Evolutionary conservation across 1,139 yeast genomes (phyloP).

Genomic region (Magnusiomyces clavatus): DNA sequence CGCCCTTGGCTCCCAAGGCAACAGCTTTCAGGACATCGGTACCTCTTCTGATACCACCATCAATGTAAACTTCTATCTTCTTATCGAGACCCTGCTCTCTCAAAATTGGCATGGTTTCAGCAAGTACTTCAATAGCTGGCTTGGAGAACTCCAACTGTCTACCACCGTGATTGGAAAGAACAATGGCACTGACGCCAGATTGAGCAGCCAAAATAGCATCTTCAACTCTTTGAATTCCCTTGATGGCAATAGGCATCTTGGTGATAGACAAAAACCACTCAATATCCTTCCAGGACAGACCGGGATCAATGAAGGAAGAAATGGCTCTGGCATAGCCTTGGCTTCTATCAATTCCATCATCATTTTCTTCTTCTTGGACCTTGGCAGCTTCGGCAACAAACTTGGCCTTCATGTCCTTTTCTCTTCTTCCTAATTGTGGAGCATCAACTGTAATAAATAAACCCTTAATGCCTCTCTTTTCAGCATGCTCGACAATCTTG

Average conservation of each 20-base stretch:
- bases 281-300: slow-evolving; percentile 59
- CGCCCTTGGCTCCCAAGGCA: slow-evolving; percentile 70
- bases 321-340: slow-evolving; percentile 89
- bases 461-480: slow-evolving; percentile 66
- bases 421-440: slow-evolving; percentile 90
- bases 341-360: slow-evolving; percentile 49
- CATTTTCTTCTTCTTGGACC: slow-evolving; percentile 33
- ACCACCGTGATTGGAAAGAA: slow-evolving; percentile 73
- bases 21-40: slow-evolving; percentile 66
- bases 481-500: slow-evolving; percentile 61
- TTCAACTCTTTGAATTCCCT: slow-evolving; percentile 64
- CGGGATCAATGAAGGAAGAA: slow-evolving; percentile 78
- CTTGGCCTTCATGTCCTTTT: slow-evolving; percentile 51
- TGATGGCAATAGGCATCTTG: slow-evolving; percentile 54
- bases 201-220: slow-evolving; percentile 61
- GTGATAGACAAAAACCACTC: slow-evolving; percentile 51
- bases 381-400: slow-evolving; percentile 57
- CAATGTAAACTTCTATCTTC: slow-evolving; percentile 56
- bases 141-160: slow-evolving; percentile 66
- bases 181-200: slow-evolving; percentile 56
- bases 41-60: slow-evolving; percentile 72
- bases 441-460: slow-evolving; percentile 89
- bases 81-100: slow-evolving; percentile 41
- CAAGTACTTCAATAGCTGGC: slow-evolving; percentile 60
- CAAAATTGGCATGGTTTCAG: slow-evolving; percentile 54